Base-by-base conservation (phyloP, 352 stramenopile genomes). In the Phytophthora lateralis region DNA sequence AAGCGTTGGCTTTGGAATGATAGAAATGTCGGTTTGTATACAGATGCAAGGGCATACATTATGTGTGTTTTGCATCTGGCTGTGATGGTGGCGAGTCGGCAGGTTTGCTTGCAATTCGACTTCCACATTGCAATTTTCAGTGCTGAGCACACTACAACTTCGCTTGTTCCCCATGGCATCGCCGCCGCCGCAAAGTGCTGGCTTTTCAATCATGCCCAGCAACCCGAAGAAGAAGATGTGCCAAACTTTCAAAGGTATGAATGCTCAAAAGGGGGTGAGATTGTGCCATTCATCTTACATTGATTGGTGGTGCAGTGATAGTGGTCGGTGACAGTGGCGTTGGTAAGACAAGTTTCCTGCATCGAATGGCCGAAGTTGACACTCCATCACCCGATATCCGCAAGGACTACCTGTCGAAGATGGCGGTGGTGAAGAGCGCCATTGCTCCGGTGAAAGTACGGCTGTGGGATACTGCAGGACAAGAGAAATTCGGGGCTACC, bases 141-240 rank as follows among this genome's bases (percentile, higher is more conserved):
- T 21, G 27, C 10, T 20, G 11, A 15, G 38, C 37, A 21, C 20
- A 49, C 37, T 6, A 12, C 27, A 27, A 32, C 32, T 7, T 27
- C 26, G 17, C 14, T n/a, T 38, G n/a, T 38, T 0, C 32, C 32
- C 12, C 30, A 70, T 70, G 62, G 43, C 55, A 18, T 55, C n/a
- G 6, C 41, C 42, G 32, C 30, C 44, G 29, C 21, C 48, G 24
- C 29, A 37, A 6, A 3, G 17, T 17, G 47, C 45, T 29, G 55
- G 47, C 32, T 83, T 88, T 70, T 88, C 78, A 15, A 83, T 88
- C 63, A 80, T 82, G 73, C 70, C 73, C 32, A 20, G 58, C n/a
- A 66, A 72, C 41, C 55, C 71, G 10, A 84, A 87, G 61, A 77
- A 78, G 58, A 82, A 80, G 30, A 76, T 78, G 55, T 88, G 66